A percentile compares a stretch with the other conserved stretches of the same genome.
phyloP scores from a whole-genome alignment of 2,329 filamentous ascomycete genomes.

The Aplosporella prunicola region DNA sequence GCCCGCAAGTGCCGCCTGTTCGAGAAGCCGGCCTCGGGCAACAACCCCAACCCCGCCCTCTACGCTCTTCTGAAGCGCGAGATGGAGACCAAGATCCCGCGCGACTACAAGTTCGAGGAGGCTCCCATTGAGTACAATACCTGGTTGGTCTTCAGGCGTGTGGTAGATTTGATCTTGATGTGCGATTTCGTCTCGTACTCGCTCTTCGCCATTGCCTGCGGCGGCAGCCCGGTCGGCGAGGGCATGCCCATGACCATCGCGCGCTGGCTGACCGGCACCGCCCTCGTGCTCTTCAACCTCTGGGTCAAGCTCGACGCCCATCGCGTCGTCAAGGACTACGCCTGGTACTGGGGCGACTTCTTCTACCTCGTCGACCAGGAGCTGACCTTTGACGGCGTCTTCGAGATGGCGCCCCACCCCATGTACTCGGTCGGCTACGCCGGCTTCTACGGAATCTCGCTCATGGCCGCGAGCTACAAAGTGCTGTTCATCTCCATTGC shows the following conservation, averaged over 20 bases:
- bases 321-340: constrained; percentile 95
- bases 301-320: constrained; percentile 99
- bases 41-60: constrained; percentile 72
- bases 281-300: constrained; percentile 83
- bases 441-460: constrained; percentile 94
- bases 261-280: constrained; percentile 70
- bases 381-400: constrained; percentile 95
- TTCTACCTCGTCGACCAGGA: constrained; percentile 98
- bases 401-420: constrained; percentile 96
- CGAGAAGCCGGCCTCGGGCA: constrained; percentile 68
- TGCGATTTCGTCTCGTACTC: constrained; percentile 97
- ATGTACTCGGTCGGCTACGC: constrained; percentile 99
- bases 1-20: constrained; percentile 80
- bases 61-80: constrained; percentile 80
- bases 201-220: constrained; percentile 86
- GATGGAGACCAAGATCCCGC: constrained; percentile 86
- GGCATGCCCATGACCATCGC: constrained; percentile 55
- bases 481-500: constrained; percentile 94
- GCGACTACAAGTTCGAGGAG: constrained; percentile 87
- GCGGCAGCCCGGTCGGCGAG: constrained; percentile 65
- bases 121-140: constrained; percentile 98
- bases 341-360: constrained; percentile 99
- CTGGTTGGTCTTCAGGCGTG: constrained; percentile 89
- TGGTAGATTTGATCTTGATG: constrained; percentile 96
- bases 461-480: constrained; percentile 96